Evolutionary conservation across 352 stramenopile species (phyloP).

Genomic region (Chloridella minuta): DNA sequence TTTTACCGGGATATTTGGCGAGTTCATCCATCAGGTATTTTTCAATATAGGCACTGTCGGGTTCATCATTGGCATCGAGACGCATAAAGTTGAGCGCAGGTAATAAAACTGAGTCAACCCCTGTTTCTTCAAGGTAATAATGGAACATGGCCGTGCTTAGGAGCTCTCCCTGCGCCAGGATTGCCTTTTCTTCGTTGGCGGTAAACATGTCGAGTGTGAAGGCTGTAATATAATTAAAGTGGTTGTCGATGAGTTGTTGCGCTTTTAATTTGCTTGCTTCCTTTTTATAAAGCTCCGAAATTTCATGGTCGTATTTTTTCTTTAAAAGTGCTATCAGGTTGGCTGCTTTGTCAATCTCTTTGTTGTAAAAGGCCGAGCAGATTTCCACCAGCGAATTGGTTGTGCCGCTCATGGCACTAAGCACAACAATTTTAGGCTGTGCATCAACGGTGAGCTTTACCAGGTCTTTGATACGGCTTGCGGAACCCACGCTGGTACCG

Average conservation of each 20-base stretch:
- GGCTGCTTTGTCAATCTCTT: no score
- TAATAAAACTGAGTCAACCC: not conserved
- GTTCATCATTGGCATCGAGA: not conserved
- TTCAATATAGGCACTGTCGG: not conserved
- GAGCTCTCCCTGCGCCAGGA: not conserved
- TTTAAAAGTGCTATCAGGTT: no score
- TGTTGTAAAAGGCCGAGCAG: no score
- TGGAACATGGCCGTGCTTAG: not conserved
- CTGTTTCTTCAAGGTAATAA: not conserved
- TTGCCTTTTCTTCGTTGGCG: not conserved
- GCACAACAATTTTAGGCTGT: no score
- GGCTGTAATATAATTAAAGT: not conserved
- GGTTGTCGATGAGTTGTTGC: not conserved
- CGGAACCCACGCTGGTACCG: no score
- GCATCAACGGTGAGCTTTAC: no score
- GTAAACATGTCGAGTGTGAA: not conserved
- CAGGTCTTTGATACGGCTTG: no score
- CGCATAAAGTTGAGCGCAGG: not conserved
- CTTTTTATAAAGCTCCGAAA: not conserved
- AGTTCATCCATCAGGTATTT: not conserved
- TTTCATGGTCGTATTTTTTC: no score
- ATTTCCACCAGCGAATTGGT: no score
- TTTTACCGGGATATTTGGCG: not conserved
- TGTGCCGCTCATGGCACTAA: no score
- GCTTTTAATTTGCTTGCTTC: not conserved